These are phyloP conservation scores for Fusarium nematophilum DNA, from an alignment of 2,329 filamentous ascomycete species.

Conservation along the genomic window DNA sequence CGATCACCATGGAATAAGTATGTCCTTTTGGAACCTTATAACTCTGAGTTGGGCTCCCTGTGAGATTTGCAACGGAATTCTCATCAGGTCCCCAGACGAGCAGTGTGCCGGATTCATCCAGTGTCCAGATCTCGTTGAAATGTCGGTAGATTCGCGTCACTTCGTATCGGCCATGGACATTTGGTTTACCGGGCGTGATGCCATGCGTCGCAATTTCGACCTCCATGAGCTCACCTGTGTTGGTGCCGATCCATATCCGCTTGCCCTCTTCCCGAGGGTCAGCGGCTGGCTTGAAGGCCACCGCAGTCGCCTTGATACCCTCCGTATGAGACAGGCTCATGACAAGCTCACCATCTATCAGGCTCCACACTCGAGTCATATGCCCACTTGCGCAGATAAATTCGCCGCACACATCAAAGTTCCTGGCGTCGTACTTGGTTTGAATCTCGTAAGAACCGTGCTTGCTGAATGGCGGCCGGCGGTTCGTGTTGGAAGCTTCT, in stretches of 20 bases:
- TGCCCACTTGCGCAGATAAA: conserved; percentile 88
- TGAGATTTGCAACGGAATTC: conserved; percentile 78
- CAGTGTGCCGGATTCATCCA: conserved; percentile 89
- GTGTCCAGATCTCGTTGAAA: conserved; percentile 90
- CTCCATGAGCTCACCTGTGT: conserved; percentile 87
- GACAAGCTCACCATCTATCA: conserved; percentile 82
- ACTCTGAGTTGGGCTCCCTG: conserved; percentile 75
- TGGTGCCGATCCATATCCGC: conserved; percentile 90
- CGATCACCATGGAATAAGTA: conserved; percentile 89
- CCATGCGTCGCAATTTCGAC: conserved; percentile 82
- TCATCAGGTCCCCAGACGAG: conserved; percentile 86
- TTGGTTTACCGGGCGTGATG: conserved; percentile 74
- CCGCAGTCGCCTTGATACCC: conserved; percentile 81
- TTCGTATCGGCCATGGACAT: conserved; percentile 81
- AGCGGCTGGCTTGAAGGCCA: conserved; percentile 86
- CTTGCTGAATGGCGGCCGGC: conserved; percentile 81
- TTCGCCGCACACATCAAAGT: conserved; percentile 89
- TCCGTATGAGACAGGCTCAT: conserved; percentile 88
- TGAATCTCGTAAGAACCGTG: conserved; percentile 79
- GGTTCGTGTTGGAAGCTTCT: conserved; percentile 85
- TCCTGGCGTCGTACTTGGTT: conserved; percentile 86
- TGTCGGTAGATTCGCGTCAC: conserved; percentile 88
- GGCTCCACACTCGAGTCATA: conserved; percentile 88
- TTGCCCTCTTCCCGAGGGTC: conserved; percentile 84
- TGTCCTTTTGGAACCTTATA: conserved; percentile 85